phyloP scores from a whole-genome alignment of 441 rosid genomes.

The Dalechampia spathulata region DNA sequence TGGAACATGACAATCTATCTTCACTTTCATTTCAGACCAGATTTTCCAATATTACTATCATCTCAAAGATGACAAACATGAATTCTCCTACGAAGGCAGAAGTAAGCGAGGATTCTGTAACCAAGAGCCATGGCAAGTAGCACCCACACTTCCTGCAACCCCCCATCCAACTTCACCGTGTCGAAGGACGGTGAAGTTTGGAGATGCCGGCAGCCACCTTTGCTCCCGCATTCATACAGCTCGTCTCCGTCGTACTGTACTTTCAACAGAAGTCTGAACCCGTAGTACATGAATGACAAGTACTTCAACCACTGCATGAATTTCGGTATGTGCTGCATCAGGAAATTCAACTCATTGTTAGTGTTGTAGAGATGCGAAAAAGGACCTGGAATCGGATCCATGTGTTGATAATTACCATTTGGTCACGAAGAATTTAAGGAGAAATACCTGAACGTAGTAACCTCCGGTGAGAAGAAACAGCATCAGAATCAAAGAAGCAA shows the following conservation, averaged over 20 bases:
- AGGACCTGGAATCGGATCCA: too few species aligned
- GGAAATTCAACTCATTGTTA: not conserved
- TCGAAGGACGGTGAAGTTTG: constrained; percentile 83
- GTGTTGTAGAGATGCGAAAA: too few species aligned
- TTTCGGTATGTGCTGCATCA: constrained; percentile 76
- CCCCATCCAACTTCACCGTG: constrained; percentile 68
- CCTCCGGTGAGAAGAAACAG: constrained; percentile 93
- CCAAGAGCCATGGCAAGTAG: constrained; percentile 73
- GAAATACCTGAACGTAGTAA: constrained; percentile 83
- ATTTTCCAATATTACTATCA: not conserved
- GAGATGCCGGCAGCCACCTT: constrained; percentile 59
- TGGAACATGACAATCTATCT: too few species aligned
- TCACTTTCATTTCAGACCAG: not conserved
- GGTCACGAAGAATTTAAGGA: too few species aligned
- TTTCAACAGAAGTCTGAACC: constrained; percentile 76
- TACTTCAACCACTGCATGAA: constrained; percentile 91
- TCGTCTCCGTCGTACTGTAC: constrained; percentile 75
- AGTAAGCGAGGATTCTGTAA: constrained; percentile 59
- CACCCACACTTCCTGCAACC: constrained; percentile 85
- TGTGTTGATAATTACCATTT: too few species aligned
- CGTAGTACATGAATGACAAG: constrained; percentile 82
- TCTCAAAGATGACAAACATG: constrained; percentile 45
- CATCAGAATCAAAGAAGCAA: constrained; percentile 85
- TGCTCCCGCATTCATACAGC: constrained; percentile 61
- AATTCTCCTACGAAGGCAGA: constrained; percentile 65